phyloP scores from a whole-genome alignment of 257 asterid species.

The Striga asiatica region DNA sequence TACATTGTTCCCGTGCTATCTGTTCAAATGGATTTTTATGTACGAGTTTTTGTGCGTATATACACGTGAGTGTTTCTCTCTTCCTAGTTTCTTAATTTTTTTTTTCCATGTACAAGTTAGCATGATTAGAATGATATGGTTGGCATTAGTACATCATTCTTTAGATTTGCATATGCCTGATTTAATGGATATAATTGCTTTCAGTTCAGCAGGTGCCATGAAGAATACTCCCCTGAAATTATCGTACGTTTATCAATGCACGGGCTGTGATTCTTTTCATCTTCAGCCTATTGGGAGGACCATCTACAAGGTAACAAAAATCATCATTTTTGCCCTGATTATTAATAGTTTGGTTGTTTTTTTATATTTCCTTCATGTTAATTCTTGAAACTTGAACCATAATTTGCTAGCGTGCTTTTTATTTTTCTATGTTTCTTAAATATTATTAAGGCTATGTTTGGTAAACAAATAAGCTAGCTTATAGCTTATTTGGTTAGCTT shows the following conservation, averaged over 20 bases:
- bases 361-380: no score
- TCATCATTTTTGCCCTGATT: background rate
- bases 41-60: constrained; percentile 87
- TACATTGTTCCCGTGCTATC: constrained; percentile 89
- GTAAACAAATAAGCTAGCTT: no score
- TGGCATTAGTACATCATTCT: background rate
- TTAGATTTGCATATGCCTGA: constrained; percentile 3
- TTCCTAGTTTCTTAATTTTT: no score
- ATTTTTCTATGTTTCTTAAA: no score
- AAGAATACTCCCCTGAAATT: constrained; percentile 90
- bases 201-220: constrained; percentile 96
- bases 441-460: no score
- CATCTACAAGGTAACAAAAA: constrained; percentile 50
- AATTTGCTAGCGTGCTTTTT: no score
- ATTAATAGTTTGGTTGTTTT: no score
- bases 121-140: background rate
- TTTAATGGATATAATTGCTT: constrained; percentile 14
- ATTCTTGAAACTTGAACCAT: no score
- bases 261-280: constrained; percentile 90
- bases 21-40: constrained; percentile 92
- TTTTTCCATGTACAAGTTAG: no score
- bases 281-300: constrained; percentile 90
- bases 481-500: no score
- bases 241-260: constrained; percentile 89
- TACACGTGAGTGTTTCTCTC: constrained; percentile 54